Conservation (phyloP, 1,139 yeast genomes). For the Magnusiomyces ingens region DNA sequence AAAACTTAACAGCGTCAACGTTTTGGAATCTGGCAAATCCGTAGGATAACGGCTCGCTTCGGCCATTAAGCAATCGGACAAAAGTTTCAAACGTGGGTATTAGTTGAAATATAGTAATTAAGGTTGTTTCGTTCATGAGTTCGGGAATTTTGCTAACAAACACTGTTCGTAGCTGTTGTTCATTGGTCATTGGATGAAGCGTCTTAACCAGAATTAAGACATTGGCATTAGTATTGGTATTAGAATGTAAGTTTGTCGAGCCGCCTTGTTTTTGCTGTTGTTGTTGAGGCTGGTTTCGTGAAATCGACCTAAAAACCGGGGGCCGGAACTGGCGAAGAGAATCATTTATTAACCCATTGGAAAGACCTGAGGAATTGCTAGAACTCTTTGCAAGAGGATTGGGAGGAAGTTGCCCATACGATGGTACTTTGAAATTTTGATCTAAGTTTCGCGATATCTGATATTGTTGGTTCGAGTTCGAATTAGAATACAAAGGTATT, state of each 20-base stretch:
- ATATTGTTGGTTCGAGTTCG: neutral
- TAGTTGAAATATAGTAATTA: constrained; percentile 22
- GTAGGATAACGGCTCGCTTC: constrained; percentile 20
- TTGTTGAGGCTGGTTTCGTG: neutral
- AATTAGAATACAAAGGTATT: neutral
- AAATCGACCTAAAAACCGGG: neutral
- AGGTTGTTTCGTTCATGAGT: constrained; percentile 26
- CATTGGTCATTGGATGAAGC: constrained; percentile 22
- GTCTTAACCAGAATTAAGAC: constrained; percentile 1
- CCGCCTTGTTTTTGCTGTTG: neutral
- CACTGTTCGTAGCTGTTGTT: constrained; percentile 30
- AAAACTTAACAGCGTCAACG: constrained; percentile 21
- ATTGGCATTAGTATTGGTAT: neutral
- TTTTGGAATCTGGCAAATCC: constrained; percentile 24
- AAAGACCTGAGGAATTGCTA: neutral
- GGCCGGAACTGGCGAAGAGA: neutral
- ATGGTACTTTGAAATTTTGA: too few species aligned
- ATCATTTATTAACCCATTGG: neutral
- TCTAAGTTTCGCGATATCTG: neutral
- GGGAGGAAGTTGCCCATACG: neutral
- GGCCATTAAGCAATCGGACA: constrained; percentile 20
- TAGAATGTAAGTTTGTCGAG: neutral
- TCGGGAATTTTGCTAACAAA: constrained; percentile 29
- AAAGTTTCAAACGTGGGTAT: constrained; percentile 25
- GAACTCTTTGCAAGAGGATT: neutral